Evolutionary conservation across 805 yeast species (phyloP), one percentile per base, ranked within the genome.

Genomic region (Yamadazyma akitaensis): DNA sequence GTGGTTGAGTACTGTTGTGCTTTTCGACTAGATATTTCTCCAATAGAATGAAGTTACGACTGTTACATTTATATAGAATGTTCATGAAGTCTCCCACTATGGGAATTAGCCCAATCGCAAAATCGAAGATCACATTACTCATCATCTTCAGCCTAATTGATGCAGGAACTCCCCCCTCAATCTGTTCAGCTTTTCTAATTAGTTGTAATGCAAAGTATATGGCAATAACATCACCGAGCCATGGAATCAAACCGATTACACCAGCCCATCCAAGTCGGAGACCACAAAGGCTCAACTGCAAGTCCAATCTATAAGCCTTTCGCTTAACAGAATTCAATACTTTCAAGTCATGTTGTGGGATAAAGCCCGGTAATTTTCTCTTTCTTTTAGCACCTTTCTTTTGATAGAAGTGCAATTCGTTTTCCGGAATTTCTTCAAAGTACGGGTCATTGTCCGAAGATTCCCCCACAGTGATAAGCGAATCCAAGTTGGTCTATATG

Each of bases 51-150:
- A 82, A 81, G 61, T 88, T 88, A 47, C 96, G 71, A 19, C 88
- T 82, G 57, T 85, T 86, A 37, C 90, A 80, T 64, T 86, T 85
- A 68, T 85, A 88, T 3, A 85, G 80, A 16, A 88, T 80, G 52
- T 79, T 80, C 17, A 84, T 70, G 28, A 86, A 60, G 55, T 84
- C 89, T 21, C 96, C 96, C 25, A 87, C 80, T 28, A 88, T 55
- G 1, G 96, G 96, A 36, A 87, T 80, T 52, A 70, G 58, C 4
- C 75, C 75, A 33, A 70, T 63, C 1, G 60, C 64, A 51, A 71
- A 70, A 50, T 71, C 76, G 50, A 70, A 57, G n/a, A 56, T 53
- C 9, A 70, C 61, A 50, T 71, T 71, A n/a, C 63, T 59, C 59
- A 64, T 59, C 75, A 71, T 70, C 42, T 53, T 53, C 60, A 56